phyloP scores from a whole-genome alignment of 352 stramenopile species.

The Phytophthora fragariaefolia region DNA sequence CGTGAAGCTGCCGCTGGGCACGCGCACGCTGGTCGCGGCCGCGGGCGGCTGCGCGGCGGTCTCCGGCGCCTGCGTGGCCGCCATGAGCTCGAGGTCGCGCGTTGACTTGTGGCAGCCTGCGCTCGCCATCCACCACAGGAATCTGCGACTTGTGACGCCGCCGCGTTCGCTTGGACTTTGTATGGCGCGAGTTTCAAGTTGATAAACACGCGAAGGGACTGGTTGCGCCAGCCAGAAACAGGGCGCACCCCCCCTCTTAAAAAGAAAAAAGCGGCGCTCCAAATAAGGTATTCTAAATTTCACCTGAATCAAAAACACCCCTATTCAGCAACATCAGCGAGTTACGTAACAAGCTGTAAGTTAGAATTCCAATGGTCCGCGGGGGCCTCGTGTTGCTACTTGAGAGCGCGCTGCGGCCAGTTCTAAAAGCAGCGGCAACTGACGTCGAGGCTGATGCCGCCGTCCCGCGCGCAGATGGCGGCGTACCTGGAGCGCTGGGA shows the following conservation, averaged over 20 bases:
- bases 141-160: constrained; percentile 37
- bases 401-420: too few relatives aligned
- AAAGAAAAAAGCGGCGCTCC: constrained; percentile 4
- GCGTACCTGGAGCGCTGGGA: constrained; percentile 63
- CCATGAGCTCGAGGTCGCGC: constrained; percentile 22
- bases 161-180: constrained; percentile 16
- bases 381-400: too few relatives aligned
- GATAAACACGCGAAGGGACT: constrained; percentile 28
- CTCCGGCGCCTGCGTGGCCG: constrained; percentile 6
- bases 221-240: constrained; percentile 1
- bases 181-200: constrained; percentile 23
- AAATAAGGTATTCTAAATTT: too few relatives aligned
- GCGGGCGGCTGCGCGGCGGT: constrained; percentile 20
- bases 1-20: constrained; percentile 39
- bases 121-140: constrained; percentile 38
- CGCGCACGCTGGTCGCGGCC: constrained; percentile 41
- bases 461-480: constrained; percentile 36
- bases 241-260: background rate
- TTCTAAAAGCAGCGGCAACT: constrained; percentile 9
- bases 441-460: constrained; percentile 1
- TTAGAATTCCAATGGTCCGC: too few relatives aligned
- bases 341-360: too few relatives aligned
- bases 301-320: too few relatives aligned
- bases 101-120: constrained; percentile 22
- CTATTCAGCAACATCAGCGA: too few relatives aligned